Percentiles rank a stretch among this genome's conserved stretches.
Conservation (phyloP, 1,284 basidiomycete genomes). For the Coriolopsis trogii region DNA sequence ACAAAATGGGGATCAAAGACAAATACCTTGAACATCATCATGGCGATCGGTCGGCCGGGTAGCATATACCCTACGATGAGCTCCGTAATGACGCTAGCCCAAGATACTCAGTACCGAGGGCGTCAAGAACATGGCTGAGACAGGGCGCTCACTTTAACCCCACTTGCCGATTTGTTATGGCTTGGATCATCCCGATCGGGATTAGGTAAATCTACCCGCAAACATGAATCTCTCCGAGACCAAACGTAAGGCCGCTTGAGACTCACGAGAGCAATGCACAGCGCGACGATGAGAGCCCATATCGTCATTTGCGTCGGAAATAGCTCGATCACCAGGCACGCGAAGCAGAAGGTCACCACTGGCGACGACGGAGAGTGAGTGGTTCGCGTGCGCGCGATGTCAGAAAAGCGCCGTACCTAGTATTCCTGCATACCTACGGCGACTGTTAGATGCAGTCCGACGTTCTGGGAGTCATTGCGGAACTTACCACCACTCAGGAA, state of each 20-base stretch:
- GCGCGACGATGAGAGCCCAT: conserved; percentile 52
- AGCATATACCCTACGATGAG: conserved; percentile 51
- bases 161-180: conserved; percentile 55
- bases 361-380: conserved; percentile 3
- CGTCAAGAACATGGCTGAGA: not conserved
- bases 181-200: conserved; percentile 55
- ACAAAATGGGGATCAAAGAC: no score
- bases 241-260: no score
- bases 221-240: no score
- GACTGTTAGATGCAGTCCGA: no score
- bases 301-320: conserved; percentile 70
- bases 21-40: conserved; percentile 47
- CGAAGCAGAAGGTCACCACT: conserved; percentile 57
- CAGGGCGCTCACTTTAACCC: conserved; percentile 41
- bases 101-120: not conserved
- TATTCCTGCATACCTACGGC: conserved; percentile 33
- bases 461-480: not conserved
- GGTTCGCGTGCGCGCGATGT: not conserved
- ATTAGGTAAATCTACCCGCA: conserved; percentile 48
- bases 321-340: conserved; percentile 67
- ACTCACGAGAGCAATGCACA: conserved; percentile 37
- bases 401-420: conserved; percentile 25
- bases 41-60: conserved; percentile 48
- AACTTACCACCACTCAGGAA: conserved; percentile 41
- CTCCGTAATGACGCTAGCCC: conserved; percentile 46